These are phyloP conservation scores for Blastomyces silverae DNA, from an alignment of 2,329 filamentous ascomycete species.

Conservation along the genomic window DNA sequence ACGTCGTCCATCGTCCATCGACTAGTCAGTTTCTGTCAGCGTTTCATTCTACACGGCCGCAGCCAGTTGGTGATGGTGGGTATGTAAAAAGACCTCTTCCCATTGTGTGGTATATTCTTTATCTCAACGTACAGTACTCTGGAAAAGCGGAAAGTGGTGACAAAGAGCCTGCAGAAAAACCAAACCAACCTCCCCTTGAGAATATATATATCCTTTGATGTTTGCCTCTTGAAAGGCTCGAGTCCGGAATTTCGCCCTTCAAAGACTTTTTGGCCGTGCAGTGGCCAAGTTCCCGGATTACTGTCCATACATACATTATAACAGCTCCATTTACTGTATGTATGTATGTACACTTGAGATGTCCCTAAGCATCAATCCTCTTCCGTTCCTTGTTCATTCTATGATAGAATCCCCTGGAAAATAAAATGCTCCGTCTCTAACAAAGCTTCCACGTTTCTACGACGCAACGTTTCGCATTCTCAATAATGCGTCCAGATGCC, in stretches of 20 bases:
- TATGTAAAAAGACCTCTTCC: neutral
- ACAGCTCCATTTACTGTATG: neutral
- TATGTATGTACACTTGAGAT: constrained; percentile 2
- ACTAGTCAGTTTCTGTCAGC: neutral
- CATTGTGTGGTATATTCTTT: neutral
- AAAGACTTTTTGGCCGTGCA: neutral
- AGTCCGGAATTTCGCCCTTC: neutral
- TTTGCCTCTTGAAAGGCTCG: neutral
- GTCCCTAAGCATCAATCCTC: no score
- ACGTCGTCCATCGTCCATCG: neutral
- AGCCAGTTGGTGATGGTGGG: neutral
- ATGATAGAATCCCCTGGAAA: no score
- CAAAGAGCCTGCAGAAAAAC: neutral
- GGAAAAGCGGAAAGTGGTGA: neutral
- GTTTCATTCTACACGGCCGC: neutral
- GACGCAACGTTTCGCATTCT: neutral
- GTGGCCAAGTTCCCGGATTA: neutral
- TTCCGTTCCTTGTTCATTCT: no score
- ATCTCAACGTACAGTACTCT: neutral
- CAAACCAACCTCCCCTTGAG: neutral
- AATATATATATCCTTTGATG: constrained; percentile 3
- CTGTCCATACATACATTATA: neutral
- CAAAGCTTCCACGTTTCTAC: no score
- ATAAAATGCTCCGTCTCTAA: no score
- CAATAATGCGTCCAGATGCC: no score